Base-by-base conservation (phyloP, 176 grass and related monocot genomes). In the Avena insularis region DNA sequence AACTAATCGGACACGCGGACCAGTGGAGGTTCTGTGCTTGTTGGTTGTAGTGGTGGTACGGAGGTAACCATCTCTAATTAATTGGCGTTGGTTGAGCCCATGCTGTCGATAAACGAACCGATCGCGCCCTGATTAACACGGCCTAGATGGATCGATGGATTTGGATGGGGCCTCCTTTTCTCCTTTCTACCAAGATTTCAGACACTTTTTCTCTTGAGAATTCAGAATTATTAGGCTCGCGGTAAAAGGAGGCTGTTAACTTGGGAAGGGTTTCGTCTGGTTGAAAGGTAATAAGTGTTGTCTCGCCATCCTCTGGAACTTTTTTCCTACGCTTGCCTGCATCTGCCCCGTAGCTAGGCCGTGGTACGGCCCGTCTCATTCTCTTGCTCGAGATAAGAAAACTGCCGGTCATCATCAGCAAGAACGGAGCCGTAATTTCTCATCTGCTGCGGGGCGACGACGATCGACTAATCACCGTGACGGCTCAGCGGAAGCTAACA, bases 1-100 rank as follows among this genome's bases (percentile, higher is more conserved):
- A 50, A 62, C 16, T 66, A 82, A 84, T 60, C 15, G 0, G 19
- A 35, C 29, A 31, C 46, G 12, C 5, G 12, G 16, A 53, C 5
- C 55, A 62, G 29, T 83, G 2, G 13, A 57, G 40, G 64, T 40
- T 16, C 43, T 64, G 33, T 69, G 25, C 13, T 76, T 67, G 15
- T 76, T 90, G 12, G 31, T 4, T 14, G 23, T 12, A 33, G 25
- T 23, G 23, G 12, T n/a, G 23, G 40, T 19, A 59, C 36, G 17
- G 36, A 16, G 8, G 67, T 47, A 72, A 72, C 35, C 81, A 86
- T 56, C 53, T 54, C 53, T 53, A 60, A 59, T 49, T 77, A 21
- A 78, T 84, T 91, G 55, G 68, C 72, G 85, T 87, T 91, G 49
- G 85, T 55, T 87, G 60, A 68, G 66, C 7, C 6, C 66, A 6